Conservation (phyloP, 2,329 filamentous ascomycete species). For the Colletotrichum sp. region DNA sequence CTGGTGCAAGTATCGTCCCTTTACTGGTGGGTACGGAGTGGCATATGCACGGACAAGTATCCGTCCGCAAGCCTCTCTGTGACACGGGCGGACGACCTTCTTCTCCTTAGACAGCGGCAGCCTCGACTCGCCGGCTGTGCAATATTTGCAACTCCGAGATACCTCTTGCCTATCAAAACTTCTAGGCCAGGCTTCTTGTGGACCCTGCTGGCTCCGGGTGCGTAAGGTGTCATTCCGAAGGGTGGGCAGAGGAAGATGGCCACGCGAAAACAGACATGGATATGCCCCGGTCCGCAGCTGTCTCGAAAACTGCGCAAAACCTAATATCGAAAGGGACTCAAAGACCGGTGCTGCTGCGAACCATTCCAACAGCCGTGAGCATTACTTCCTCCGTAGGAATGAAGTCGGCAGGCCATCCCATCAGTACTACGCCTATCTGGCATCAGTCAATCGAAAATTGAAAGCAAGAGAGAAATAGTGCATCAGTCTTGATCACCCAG, state of each 20-base stretch:
- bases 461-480: background rate
- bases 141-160: background rate
- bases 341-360: background rate
- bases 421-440: background rate
- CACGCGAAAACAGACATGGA: constrained; percentile 12
- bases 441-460: background rate
- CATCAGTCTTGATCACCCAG: background rate
- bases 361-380: background rate
- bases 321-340: background rate
- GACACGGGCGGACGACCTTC: background rate
- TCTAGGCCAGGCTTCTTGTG: background rate
- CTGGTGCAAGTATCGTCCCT: background rate
- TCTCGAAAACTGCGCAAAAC: background rate
- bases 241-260: background rate
- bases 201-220: background rate
- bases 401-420: background rate
- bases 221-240: background rate
- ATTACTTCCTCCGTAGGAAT: background rate
- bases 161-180: constrained; percentile 1
- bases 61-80: background rate
- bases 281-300: constrained; percentile 1
- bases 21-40: background rate
- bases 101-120: background rate
- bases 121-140: background rate
- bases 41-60: constrained; percentile 5